Evolutionary conservation across 2,329 filamentous ascomycete species (phyloP), one percentile per base, ranked within the genome.

Genomic region (Domatiomyces catenatus): DNA sequence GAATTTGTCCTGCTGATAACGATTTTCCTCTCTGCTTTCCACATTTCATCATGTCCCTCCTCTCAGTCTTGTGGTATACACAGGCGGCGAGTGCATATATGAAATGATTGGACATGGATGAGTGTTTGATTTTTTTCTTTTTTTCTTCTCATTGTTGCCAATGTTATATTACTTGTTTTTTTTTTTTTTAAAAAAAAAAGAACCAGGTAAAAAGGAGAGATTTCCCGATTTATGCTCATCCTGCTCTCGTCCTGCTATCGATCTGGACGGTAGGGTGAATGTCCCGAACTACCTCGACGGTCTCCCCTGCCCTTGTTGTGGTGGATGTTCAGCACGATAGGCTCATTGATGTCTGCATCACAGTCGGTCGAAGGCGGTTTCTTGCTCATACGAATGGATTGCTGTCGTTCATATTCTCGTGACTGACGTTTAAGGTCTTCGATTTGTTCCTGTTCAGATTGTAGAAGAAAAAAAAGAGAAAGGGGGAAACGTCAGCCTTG

Each of bases 351-450:
- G 49, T 60, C 56, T 12, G 53, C 15, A n/a, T 55, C 50, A 15
- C 48, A 44, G 24, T 48, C 50, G 45, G 50, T 49, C 17, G 49
- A 48, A 19, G 53, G 32, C 2, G 10, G 7, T 39, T 15, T 39
- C 7, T 15, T 39, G 42, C 50, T 56, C 69, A 72, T 72, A 19
- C 70, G 63, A 44, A 69, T 61, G 7, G 71, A 67, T 52, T 71
- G 69, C 52, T 72, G 69, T 48, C 62, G 63, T 57, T 73, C 71
- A 56, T 73, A 73, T 55, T 72, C 68, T 48, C 66, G 61, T 8
- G 70, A 72, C 62, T 72, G 68, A 24, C 61, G 60, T 48, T 65
- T 64, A n/a, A 73, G 63, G 53, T 73, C 71, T 52, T 72, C 67
- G 53, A 73, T 73, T 69, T 73, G 71, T 59, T 69, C 65, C 71